Evolutionary conservation across 176 grass and related monocot genomes (phyloP), one percentile per base, ranked within the genome.

Genomic region (Oryza glaberrima): DNA sequence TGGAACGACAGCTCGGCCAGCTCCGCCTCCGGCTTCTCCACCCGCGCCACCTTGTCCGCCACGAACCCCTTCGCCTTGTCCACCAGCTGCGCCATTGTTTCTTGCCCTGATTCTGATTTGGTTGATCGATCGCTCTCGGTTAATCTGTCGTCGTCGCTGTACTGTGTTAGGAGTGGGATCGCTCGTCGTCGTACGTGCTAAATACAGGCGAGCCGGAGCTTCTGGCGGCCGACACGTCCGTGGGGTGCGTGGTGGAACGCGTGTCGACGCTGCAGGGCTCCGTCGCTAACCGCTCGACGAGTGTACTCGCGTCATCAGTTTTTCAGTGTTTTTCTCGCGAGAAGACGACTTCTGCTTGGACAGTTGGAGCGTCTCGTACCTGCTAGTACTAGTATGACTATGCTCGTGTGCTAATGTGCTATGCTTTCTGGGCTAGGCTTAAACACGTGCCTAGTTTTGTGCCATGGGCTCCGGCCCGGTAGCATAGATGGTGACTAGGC

Each of bases 21-120:
- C 26, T 85, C 79, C 20, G 94, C 94, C 83, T 96, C 94, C 10
- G 94, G 94, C 80, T 96, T 96, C 88, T 64, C 17, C 28, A 93
- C 22, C 2, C 68, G 23, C 4, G 88, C 68, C 41, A 96, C 73
- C 81, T 93, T 96, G 16, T 91, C 91, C 10, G 86, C 91, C 14
- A 92, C 69, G 67, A 93, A 87, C 52, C 30, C 94, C 86, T 93
- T 93, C n/a, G 91, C 94, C 83, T 91, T 91, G 78, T 85, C 67
- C 79, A 96, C 14, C 10, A 96, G 36, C 49, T 89, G 69, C 77
- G 94, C 34, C 94, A 95, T 95, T 63, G 3, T 1, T n/a, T 41
- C 7, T 41, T 41, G 40, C 44, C 44, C 44, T 49, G 51, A 56
- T 56, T 19, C 6, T 40, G 38, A 0, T 32, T 56, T 56, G 16